These are phyloP conservation scores for Xylariaceae sp. DNA, from an alignment of 2,329 filamentous ascomycete genomes.

Conservation along the genomic window DNA sequence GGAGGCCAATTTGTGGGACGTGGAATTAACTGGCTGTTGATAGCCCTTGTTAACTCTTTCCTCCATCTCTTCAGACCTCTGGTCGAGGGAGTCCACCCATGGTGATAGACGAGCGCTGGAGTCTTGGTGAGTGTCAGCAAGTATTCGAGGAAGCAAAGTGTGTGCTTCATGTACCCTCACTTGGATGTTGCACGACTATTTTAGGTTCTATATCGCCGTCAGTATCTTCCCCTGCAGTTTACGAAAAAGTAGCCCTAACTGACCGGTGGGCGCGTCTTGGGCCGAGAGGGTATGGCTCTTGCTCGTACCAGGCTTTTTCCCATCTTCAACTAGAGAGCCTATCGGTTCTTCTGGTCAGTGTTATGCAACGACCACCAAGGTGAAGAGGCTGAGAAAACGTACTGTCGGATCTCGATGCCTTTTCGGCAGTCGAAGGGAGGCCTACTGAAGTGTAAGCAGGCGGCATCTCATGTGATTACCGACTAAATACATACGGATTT, in stretches of 20 bases:
- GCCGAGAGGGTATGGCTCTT: too few relatives aligned
- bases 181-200: too few relatives aligned
- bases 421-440: background rate
- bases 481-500: too few relatives aligned
- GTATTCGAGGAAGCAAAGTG: too few relatives aligned
- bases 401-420: background rate
- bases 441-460: constrained; percentile 4
- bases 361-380: background rate
- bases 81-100: constrained; percentile 14
- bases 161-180: too few relatives aligned
- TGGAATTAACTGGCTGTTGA: constrained; percentile 11
- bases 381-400: background rate
- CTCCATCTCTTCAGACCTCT: constrained; percentile 6
- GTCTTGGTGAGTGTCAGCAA: too few relatives aligned
- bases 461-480: too few relatives aligned
- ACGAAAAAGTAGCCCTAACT: too few relatives aligned
- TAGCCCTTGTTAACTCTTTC: constrained; percentile 14
- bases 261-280: too few relatives aligned
- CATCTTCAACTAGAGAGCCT: constrained; percentile 1
- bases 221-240: too few relatives aligned
- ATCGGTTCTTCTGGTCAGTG: background rate
- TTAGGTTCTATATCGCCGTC: too few relatives aligned
- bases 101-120: constrained; percentile 12
- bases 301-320: background rate
- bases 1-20: constrained; percentile 5